Percentiles rank a stretch among this genome's conserved stretches.
Conservation (phyloP, 495 filamentous ascomycete species). For the Viridothelium virens region DNA sequence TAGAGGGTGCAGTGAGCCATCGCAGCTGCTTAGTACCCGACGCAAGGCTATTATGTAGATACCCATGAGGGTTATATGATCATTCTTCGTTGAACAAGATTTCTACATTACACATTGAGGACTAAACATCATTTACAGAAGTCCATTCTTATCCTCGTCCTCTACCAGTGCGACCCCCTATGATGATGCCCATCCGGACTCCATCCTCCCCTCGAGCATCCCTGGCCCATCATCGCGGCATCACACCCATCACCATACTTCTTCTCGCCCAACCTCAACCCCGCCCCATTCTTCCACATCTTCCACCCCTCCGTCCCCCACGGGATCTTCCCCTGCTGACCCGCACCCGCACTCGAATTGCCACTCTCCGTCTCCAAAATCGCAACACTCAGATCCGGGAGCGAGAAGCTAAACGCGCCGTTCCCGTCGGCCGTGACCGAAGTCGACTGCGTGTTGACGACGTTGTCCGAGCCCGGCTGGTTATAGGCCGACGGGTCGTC, state of each 20-base stretch:
- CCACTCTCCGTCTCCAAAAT: constrained; percentile 17
- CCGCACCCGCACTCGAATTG: background rate
- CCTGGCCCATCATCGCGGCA: background rate
- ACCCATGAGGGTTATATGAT: too few species aligned
- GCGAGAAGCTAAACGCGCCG: constrained; percentile 23
- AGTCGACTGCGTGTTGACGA: constrained; percentile 15
- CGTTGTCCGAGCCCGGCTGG: constrained; percentile 27
- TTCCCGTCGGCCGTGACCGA: constrained; percentile 16
- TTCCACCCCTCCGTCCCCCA: constrained; percentile 4
- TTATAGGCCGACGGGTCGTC: constrained; percentile 40
- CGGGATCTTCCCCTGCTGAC: background rate
- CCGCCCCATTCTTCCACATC: background rate
- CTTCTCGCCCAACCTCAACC: background rate
- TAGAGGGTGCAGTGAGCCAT: too few species aligned
- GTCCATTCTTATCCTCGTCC: too few species aligned
- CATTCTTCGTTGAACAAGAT: too few species aligned
- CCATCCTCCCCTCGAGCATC: background rate
- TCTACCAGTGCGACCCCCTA: too few species aligned
- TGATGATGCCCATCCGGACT: background rate
- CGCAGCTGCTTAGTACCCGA: too few species aligned
- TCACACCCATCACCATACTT: constrained; percentile 3
- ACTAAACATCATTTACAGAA: too few species aligned
- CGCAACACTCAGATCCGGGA: constrained; percentile 24
- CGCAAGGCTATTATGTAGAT: too few species aligned
- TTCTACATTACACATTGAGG: too few species aligned